Base-by-base conservation (phyloP, 352 stramenopile genomes). In the Phytophthora pseudosyringae region DNA sequence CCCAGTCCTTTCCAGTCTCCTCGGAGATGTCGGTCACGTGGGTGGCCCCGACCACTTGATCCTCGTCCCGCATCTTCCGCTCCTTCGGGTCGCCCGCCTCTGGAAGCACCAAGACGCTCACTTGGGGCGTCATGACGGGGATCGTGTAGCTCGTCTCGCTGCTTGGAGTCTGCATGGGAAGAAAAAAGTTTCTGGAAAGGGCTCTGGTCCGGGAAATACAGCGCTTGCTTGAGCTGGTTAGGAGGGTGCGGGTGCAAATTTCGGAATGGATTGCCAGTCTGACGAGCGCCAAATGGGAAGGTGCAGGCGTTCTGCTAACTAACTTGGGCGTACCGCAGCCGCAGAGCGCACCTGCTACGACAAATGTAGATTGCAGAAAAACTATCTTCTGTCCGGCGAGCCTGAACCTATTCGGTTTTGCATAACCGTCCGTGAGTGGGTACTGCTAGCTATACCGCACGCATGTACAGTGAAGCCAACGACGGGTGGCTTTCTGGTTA, bases 1-100 rank as follows among this genome's bases (percentile, higher is more conserved):
- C 64, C 76, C 76, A 84, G 45, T 25, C 53, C 12, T 54, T 60
- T 43, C 40, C 33, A 6, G 39, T 49, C 5, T 59, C 50, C 11
- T 44, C 8, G 13, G 28, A n/a, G 9, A 67, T 62, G 43, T 70
- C 66, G 4, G 48, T 29, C 11, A 73, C 65, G 51, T 73, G 59
- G 8, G 65, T 73, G 5, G 59, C 65, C 15, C 47, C 39, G 5
- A 44, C 16, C 3, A 31, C 33, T 49, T 73, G 59, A 10, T 49
- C 44, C 29, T 58, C 43, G 32, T 45, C 21, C 5, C 18, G 53
- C 25, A 67, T 8, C 25, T 73, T 73, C n/a, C 28, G 54, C n/a
- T 70, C 66, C 4, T 66, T 61, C 6, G 44, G 31, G 41, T 66
- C 35, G 12, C 53, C 43, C 16, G 56, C 29, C 16, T 40, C 41